Percentiles rank a stretch among this genome's conserved stretches.
Evolutionary conservation across 1,284 basidiomycete genomes (phyloP).

Genomic region (Ustilago hordei): DNA sequence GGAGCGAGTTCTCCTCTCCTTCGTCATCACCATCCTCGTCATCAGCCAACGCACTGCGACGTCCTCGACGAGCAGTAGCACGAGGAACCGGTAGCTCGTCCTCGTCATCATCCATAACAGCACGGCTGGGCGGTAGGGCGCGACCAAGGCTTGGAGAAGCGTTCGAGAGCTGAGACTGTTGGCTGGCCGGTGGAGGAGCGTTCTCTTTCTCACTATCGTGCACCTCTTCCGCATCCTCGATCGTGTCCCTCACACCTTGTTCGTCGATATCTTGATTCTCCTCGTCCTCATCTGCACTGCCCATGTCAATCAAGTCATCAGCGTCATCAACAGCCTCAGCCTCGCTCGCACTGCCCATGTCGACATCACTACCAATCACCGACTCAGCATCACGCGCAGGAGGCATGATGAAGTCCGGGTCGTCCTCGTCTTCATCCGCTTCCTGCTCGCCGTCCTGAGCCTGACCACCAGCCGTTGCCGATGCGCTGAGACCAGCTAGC

Average conservation of each 20-base stretch:
- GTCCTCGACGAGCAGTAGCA: constrained; percentile 16
- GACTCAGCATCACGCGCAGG: constrained; percentile 40
- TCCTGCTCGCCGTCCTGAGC: constrained; percentile 16
- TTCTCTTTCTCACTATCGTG: constrained; percentile 63
- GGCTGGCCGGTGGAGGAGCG: constrained; percentile 44
- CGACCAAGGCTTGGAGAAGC: constrained; percentile 28
- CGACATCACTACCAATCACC: constrained; percentile 43
- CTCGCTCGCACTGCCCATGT: constrained; percentile 51
- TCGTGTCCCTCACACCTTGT: constrained; percentile 18
- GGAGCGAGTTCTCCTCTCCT: constrained; percentile 28
- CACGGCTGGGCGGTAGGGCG: constrained; percentile 23
- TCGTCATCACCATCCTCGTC: constrained; percentile 38
- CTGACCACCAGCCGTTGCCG: constrained; percentile 8
- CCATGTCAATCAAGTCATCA: constrained; percentile 30
- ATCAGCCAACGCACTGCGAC: constrained; percentile 40
- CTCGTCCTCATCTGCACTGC: constrained; percentile 30
- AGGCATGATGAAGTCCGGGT: constrained; percentile 44
- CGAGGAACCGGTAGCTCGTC: constrained; percentile 43
- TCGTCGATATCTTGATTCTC: constrained; percentile 14
- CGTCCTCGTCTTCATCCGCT: constrained; percentile 40
- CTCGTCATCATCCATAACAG: constrained; percentile 52
- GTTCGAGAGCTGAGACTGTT: constrained; percentile 27
- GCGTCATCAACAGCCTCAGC: constrained; percentile 28
- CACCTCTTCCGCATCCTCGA: constrained; percentile 35
- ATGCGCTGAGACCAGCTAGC: constrained; percentile 21